Evolutionary conservation across 2,329 filamentous ascomycete species (phyloP).

Genomic region (Escovopsis sp.): DNA sequence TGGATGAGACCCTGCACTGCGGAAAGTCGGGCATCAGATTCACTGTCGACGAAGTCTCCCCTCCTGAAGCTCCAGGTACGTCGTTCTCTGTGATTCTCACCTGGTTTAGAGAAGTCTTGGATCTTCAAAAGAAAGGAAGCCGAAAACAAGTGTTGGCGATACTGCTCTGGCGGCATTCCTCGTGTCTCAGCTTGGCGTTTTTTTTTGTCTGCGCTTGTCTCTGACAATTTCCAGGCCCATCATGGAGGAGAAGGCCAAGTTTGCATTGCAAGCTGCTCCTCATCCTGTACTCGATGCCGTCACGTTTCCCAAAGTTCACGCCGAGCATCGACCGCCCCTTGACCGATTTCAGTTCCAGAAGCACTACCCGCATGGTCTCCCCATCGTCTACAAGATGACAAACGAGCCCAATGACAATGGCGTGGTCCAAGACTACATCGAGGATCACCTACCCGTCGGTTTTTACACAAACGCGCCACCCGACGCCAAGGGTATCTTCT

Average conservation of each 20-base stretch:
- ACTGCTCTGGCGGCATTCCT: no score
- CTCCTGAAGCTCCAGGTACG: no score
- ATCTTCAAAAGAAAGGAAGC: no score
- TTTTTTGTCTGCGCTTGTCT: not conserved
- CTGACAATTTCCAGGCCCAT: not conserved
- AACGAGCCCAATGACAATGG: conserved; percentile 10
- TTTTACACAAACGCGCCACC: conserved; percentile 22
- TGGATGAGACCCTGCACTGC: not conserved
- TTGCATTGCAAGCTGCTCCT: conserved; percentile 3
- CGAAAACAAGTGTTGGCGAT: no score
- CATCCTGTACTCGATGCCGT: conserved; percentile 7
- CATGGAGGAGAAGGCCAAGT: conserved; percentile 6
- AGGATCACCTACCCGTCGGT: conserved; percentile 19
- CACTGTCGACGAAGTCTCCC: not conserved
- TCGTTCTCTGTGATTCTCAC: not conserved
- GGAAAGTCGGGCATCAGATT: not conserved
- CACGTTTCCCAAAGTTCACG: conserved; percentile 9
- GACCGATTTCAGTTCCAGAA: conserved; percentile 13
- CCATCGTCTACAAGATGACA: conserved; percentile 19
- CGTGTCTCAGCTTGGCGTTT: not conserved
- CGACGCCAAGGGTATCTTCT: conserved; percentile 22
- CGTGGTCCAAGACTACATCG: conserved; percentile 16
- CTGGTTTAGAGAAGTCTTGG: no score
- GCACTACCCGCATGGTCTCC: conserved; percentile 22
- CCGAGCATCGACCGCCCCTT: conserved; percentile 10